Evolutionary conservation across 352 stramenopile genomes (phyloP), one percentile per base, ranked within the genome.

Genomic region (Globisporangium cystogenes): DNA sequence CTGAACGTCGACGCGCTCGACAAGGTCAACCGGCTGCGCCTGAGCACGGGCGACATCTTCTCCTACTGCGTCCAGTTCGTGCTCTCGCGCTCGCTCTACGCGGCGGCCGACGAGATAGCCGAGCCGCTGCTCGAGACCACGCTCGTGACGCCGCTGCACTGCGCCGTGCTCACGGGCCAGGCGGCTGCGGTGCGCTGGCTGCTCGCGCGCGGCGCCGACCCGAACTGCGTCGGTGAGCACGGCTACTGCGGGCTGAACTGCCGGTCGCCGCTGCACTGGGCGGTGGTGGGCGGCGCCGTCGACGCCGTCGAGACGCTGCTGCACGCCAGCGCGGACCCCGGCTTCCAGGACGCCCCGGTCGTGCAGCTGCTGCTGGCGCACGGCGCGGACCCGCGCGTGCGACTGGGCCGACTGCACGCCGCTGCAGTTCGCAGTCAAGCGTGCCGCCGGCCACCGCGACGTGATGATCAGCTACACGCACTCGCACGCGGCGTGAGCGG

Each of bases 41-140:
- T 93, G 41, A 85, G 63, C 14, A 90, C 80, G 0, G 82, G 80
- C 4, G 82, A 93, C 42, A 59, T 93, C 3, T 93, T 93, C 54
- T 93, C 78, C 80, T 87, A 88, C 51, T n/a, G n/a, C n/a, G n/a
- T n/a, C n/a, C n/a, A n/a, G n/a, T n/a, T n/a, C n/a, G n/a, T n/a
- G n/a, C 53, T 93, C 15, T 73, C 81, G 12, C 75, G 74, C 26
- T 84, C 70, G 43, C 80, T 78, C 4, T 74, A 88, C 4, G 71
- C 83, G 6, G 75, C 76, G 0, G 74, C 71, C 0, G 78, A 88
- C 46, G 78, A 93, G 45, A 65, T 70, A 5, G 74, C 91, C 65
- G 91, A 77, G 7, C 88, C 82, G 4, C 75, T 91, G 35, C 89
- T 93, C 61, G 82, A 84, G 48, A 89, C 80, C 31, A 93, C 82